Evolutionary conservation across 2,329 filamentous ascomycete genomes (phyloP), one percentile per base, ranked within the genome.

Genomic region (Dactylellina sp.): DNA sequence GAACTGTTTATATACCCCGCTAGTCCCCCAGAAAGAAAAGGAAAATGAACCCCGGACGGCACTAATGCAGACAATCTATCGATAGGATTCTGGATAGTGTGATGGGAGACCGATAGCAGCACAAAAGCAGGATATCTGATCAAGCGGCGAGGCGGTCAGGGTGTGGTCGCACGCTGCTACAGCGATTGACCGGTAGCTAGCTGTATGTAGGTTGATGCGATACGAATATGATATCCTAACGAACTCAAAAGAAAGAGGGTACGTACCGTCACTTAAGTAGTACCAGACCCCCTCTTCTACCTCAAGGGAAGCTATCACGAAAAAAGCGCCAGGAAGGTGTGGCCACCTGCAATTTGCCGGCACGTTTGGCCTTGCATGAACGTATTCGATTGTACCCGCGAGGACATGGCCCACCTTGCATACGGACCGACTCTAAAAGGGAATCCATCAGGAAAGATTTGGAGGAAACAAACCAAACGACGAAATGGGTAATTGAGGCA

Each of bases 1-100:
- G 47, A 65, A 70, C 56, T 3, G 55, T 57, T 49, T 66, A 61
- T 66, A 66, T 66, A 66, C 70, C 70, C 70, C 70, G 70, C 70
- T 46, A 52, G 46, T 49, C 28, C 55, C 55, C 44, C 46, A 62
- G 32, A 22, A 24, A 40, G 25, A 18, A 50, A 20, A 12, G 9
- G 50, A 18, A 28, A 52, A 18, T 16, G 14, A 18, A 11, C 53
- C 53, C 52, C 18, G 24, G 37, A 22, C 37, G 35, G 56, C 63
- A 57, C 63, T 66, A 66, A 57, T 57, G 53, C 53, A 57, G 16
- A 35, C 5, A 50, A 37, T n/a, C 25, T 50, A 59, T 59, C 44
- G 52, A 57, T 50, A 47, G 50, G 50, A 55, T 55, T 55, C 50
- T n/a, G 25, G 25, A 18, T 57, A 44, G 18, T 28, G 20, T 57